Percentiles rank a stretch among this genome's conserved stretches.
Conservation (phyloP, 2,329 filamentous ascomycete genomes). For the Basipetospora sp. region DNA sequence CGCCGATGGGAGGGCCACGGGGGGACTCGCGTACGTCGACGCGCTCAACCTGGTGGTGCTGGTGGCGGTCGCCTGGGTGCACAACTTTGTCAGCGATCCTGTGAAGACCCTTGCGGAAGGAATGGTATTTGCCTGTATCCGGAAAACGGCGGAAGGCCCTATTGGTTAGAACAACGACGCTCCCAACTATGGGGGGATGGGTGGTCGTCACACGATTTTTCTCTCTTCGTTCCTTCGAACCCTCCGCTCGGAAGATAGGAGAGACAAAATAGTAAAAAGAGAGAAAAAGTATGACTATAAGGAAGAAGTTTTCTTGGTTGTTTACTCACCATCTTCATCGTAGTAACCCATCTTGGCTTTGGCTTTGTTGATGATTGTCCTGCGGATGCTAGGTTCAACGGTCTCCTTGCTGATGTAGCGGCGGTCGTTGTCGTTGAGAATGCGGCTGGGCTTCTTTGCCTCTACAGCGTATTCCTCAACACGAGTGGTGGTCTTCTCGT, state of each 20-base stretch:
- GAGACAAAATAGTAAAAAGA: neutral
- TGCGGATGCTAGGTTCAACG: constrained; percentile 45
- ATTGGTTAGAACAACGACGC: neutral
- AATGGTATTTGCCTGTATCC: constrained; percentile 40
- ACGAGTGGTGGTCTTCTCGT: constrained; percentile 12
- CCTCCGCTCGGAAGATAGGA: neutral
- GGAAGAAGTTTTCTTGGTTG: no score
- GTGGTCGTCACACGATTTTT: no score
- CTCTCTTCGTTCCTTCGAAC: no score
- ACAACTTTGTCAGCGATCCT: constrained; percentile 42
- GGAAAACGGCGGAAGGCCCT: neutral
- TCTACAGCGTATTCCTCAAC: constrained; percentile 26
- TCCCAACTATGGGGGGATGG: neutral
- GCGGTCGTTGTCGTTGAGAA: constrained; percentile 34
- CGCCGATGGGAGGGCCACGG: constrained; percentile 14
- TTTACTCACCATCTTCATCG: constrained; percentile 42
- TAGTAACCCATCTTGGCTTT: constrained; percentile 51
- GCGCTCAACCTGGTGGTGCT: constrained; percentile 33
- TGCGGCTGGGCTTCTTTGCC: constrained; percentile 25
- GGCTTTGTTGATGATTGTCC: no score
- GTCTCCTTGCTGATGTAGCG: constrained; percentile 50
- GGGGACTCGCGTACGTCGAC: constrained; percentile 32
- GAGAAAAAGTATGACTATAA: constrained; percentile 5
- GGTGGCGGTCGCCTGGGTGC: constrained; percentile 33
- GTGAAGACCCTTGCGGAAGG: constrained; percentile 40